Base-by-base conservation (phyloP, 2,329 filamentous ascomycete genomes). In the Pseudohalonectria lignicola region DNA sequence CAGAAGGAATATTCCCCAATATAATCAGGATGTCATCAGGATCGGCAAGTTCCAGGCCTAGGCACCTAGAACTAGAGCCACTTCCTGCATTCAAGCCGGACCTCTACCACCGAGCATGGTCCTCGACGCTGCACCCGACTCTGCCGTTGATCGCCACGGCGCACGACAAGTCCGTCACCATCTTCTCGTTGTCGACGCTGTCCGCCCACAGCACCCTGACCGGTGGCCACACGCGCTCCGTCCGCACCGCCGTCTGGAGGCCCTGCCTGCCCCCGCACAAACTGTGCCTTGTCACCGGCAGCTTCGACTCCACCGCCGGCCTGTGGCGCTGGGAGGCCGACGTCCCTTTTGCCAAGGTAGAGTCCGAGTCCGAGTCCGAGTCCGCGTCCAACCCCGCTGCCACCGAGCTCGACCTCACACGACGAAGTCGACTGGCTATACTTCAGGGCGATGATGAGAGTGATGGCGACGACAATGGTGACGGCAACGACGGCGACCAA, bases 231-330 rank as follows among this genome's bases (percentile, higher is more conserved):
- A 85, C 86, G 49, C 83, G 92, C 40, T 92, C 83, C 49, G 79
- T 98, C n/a, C 77, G 92, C 39, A 77, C 78, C 36, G 77, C 80
- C 16, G 80, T 86, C 28, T 98, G 92, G 92, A 94, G 94, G 61
- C 87, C 88, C 0, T 70, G 71, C 43, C 61, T 75, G 31, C 63
- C 70, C 12, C 61, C 64, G 3, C 61, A 68, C 43, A 76, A 79
- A 54, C 79, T 84, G 40, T 86, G 90, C 32, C 73, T 96, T 13
- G 88, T 90, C 5, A 94, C 88, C 0, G 92, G 86, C 4, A 92
- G 83, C 56, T 98, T 98, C 55, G 92, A 98, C 59, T 82, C 86
- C 13, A 93, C 85, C 2, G 88, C 90, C 2, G 92, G 87, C 9
- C 74, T 84, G 49, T 94, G 79, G 90, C 79, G 74, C 45, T 78